phyloP scores from a whole-genome alignment of 306 rosid species.

The Alnus rubra region DNA sequence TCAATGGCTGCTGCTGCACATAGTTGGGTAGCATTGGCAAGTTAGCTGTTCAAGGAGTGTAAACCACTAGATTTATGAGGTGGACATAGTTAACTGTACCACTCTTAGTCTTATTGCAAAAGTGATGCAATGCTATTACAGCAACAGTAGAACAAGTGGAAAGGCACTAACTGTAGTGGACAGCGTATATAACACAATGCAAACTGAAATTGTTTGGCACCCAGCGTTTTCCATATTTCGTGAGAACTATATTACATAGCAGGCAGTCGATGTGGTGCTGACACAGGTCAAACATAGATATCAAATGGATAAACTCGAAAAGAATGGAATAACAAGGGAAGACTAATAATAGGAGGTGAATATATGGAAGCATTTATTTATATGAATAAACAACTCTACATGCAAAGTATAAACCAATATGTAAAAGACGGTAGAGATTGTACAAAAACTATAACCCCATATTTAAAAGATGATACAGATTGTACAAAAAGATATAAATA shows the following conservation, averaged over 20 bases:
- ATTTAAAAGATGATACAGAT: not conserved
- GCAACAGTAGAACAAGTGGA: not conserved
- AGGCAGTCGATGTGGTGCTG: not conserved
- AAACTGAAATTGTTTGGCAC: not conserved
- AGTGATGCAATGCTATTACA: not conserved
- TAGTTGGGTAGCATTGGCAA: not conserved
- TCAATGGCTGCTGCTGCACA: not conserved
- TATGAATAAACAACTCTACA: not conserved
- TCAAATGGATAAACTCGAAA: not conserved
- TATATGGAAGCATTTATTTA: not conserved
- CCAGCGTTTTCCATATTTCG: not conserved
- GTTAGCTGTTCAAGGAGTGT: not conserved
- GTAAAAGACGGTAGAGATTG: not conserved
- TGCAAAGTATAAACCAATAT: not conserved
- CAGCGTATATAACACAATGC: not conserved
- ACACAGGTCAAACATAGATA: not conserved
- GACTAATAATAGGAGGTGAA: not conserved
- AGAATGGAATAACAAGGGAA: not conserved
- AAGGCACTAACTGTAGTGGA: not conserved
- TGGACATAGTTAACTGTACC: not conserved
- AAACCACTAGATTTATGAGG: not conserved
- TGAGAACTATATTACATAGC: not conserved
- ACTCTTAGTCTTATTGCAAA: not conserved
- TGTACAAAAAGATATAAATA: not conserved
- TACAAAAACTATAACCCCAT: not conserved